phyloP scores from a whole-genome alignment of 2,329 filamentous ascomycete species.

The Lachnellula arida region DNA sequence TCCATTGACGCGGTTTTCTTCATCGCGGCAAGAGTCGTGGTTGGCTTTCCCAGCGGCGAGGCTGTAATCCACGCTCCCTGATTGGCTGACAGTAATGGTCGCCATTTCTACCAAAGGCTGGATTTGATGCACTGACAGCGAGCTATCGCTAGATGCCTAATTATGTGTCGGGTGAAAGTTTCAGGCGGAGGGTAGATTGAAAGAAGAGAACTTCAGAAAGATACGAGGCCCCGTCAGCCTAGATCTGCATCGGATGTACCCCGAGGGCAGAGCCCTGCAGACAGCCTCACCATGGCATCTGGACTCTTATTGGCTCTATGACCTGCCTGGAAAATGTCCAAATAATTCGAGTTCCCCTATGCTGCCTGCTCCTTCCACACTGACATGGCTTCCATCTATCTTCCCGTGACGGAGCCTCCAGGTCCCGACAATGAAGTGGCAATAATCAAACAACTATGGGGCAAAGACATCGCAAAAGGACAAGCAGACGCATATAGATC shows the following conservation, averaged over 20 bases:
- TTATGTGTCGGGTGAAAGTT: too few relatives aligned
- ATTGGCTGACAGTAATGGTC: neutral
- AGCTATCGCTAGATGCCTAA: too few relatives aligned
- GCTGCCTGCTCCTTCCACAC: neutral
- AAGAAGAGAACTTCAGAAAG: too few relatives aligned
- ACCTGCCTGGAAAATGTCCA: too few relatives aligned
- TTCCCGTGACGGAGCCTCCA: neutral
- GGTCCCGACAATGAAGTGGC: neutral
- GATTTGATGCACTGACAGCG: neutral
- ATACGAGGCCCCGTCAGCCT: too few relatives aligned
- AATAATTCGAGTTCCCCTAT: too few relatives aligned
- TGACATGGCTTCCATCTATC: neutral
- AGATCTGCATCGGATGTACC: too few relatives aligned
- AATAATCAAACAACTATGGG: neutral
- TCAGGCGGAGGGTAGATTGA: too few relatives aligned
- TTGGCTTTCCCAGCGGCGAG: neutral
- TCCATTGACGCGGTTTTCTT: neutral
- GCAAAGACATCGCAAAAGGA: neutral
- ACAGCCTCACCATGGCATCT: neutral
- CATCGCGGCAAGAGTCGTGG: neutral
- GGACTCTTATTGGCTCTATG: too few relatives aligned
- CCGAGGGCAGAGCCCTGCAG: neutral
- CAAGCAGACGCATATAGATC: neutral
- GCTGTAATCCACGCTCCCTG: neutral
- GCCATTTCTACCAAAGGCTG: neutral